Base-by-base conservation (phyloP, 108 stramenopile genomes). In the Pseudonitzschia delicatissima region DNA sequence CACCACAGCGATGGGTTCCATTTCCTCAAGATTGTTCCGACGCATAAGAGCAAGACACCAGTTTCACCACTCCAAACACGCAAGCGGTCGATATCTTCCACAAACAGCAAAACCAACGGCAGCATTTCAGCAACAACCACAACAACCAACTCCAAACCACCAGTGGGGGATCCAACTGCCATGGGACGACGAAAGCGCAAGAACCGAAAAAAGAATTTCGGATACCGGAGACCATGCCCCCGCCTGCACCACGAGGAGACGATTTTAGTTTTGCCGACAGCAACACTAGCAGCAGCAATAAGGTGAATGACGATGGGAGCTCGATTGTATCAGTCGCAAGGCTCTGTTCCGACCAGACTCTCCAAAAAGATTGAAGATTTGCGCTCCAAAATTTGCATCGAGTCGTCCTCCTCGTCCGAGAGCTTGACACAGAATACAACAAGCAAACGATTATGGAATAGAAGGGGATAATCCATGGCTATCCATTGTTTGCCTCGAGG, bases 401-500 rank as follows among this genome's bases (percentile, higher is more conserved):
- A 61, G 25, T 37, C 60, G 13, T 28, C 28, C 4, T 6, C 18
- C 15, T n/a, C n/a, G n/a, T n/a, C n/a, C n/a, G n/a, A n/a, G n/a
- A n/a, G n/a, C n/a, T n/a, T n/a, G n/a, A n/a, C n/a, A n/a, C n/a
- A n/a, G n/a, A n/a, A n/a, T n/a, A n/a, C n/a, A n/a, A n/a, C n/a
- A n/a, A n/a, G n/a, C n/a, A n/a, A n/a, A n/a, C n/a, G n/a, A n/a
- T n/a, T n/a, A n/a, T n/a, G n/a, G n/a, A n/a, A n/a, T n/a, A n/a
- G n/a, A n/a, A 27, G 60, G 60, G 17, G 60, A 61, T 27, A 18
- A 44, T 32, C 55, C 34, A 15, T 75, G 68, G 45, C 51, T 55
- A 32, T 62, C 35, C 33, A 52, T 63, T 44, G 61, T 68, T 12
- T 80, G 84, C 4, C 73, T 89, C 23, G 63, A 77, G 49, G 77